Conservation (phyloP, 2,329 filamentous ascomycete species). For the Fusarium torreyae region DNA sequence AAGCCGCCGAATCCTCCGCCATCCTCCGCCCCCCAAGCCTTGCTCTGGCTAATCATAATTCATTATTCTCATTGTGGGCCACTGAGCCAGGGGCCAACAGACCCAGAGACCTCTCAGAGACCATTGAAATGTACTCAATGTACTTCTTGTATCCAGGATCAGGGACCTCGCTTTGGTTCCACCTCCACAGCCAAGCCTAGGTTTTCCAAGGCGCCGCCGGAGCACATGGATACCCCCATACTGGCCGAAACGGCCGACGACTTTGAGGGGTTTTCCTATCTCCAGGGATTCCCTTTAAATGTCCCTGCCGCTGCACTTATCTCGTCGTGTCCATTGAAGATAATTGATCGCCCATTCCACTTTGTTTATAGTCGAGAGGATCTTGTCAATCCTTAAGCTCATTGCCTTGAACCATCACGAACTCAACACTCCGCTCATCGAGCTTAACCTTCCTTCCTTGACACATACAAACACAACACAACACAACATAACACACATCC, state of each 20-base stretch:
- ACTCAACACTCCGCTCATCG: constrained; percentile 13
- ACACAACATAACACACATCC: constrained; percentile 25
- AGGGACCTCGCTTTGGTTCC: constrained; percentile 34
- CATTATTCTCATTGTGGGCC: neutral
- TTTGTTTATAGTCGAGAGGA: constrained; percentile 17
- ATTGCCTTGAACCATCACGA: constrained; percentile 11
- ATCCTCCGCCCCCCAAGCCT: constrained; percentile 28
- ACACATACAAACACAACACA: constrained; percentile 10
- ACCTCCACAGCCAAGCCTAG: constrained; percentile 44
- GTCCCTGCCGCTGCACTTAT: constrained; percentile 35
- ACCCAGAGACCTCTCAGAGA: constrained; percentile 22
- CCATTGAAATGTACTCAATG: constrained; percentile 15
- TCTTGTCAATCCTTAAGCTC: constrained; percentile 24
- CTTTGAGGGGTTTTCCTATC: constrained; percentile 51
- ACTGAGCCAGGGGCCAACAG: constrained; percentile 22
- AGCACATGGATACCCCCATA: constrained; percentile 41
- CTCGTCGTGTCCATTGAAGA: constrained; percentile 28
- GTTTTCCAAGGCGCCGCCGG: constrained; percentile 43
- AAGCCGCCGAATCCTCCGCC: constrained; percentile 45
- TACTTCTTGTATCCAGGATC: constrained; percentile 35
- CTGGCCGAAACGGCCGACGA: constrained; percentile 44
- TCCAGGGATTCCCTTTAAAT: constrained; percentile 45
- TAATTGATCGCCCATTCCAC: constrained; percentile 26
- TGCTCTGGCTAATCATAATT: constrained; percentile 20
- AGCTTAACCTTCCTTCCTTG: constrained; percentile 3